These are phyloP conservation scores for Plasmodium sp. DNA, from an alignment of 169 alveolate genomes.

Conservation along the genomic window DNA sequence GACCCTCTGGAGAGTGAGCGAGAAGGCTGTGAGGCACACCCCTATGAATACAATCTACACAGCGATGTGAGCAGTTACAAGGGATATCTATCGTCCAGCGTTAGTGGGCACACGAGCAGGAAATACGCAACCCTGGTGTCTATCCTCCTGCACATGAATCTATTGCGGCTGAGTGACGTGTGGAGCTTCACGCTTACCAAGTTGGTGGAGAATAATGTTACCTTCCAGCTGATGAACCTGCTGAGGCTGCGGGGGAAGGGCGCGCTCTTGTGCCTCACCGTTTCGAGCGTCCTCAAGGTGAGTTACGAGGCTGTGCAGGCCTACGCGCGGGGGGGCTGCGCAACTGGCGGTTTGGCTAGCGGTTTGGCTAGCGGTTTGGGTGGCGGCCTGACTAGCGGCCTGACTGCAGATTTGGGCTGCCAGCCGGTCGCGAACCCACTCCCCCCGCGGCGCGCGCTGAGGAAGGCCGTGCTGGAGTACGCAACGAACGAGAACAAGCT, in stretches of 20 bases:
- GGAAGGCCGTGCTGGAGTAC: slow-evolving; percentile 24
- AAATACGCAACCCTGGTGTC: slow-evolving; percentile 8
- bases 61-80: slow-evolving; percentile 20
- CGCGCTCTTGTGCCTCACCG: slow-evolving; percentile 21
- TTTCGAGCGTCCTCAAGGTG: slow-evolving; percentile 31
- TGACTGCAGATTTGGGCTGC: too few species aligned
- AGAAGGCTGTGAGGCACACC: neutral
- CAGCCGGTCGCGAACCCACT: neutral
- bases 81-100: neutral
- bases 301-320: slow-evolving; percentile 8
- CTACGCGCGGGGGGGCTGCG: neutral
- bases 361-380: neutral
- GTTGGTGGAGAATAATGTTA: slow-evolving; percentile 1
- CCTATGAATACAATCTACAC: slow-evolving; percentile 6
- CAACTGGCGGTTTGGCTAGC: neutral
- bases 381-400: neutral
- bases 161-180: slow-evolving; percentile 16
- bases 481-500: neutral
- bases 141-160: slow-evolving; percentile 20
- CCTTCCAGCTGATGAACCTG: slow-evolving; percentile 37
- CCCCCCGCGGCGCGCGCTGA: neutral
- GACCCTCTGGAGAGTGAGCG: neutral
- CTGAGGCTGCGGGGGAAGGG: slow-evolving; percentile 7
- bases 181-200: slow-evolving; percentile 23
- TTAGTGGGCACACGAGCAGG: neutral